Conservation (phyloP, 495 filamentous ascomycete genomes). For the Antarctomyces pellizariae region DNA sequence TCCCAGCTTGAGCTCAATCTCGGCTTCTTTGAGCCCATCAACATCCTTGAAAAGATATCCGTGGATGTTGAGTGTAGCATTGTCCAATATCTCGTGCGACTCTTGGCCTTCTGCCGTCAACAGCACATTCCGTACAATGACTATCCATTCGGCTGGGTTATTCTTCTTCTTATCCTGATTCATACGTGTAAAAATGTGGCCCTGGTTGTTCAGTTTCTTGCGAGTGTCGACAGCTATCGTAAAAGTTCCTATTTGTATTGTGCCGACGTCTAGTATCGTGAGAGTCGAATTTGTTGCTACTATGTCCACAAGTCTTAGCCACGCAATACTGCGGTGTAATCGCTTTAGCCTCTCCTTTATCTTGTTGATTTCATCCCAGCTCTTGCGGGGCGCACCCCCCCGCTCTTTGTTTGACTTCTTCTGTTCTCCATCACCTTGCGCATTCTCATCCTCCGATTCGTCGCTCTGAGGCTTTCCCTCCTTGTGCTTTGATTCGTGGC, state of each 20-base stretch:
- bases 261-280: constrained; percentile 55
- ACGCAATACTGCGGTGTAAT: constrained; percentile 66
- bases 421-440: constrained; percentile 8
- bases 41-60: constrained; percentile 74
- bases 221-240: constrained; percentile 77
- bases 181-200: constrained; percentile 65
- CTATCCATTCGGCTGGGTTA: constrained; percentile 82
- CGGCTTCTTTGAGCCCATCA: constrained; percentile 73
- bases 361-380: constrained; percentile 51
- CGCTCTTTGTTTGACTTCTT: constrained; percentile 5
- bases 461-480: constrained; percentile 5
- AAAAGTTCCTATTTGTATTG: constrained; percentile 60
- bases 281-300: constrained; percentile 60
- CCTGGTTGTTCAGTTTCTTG: constrained; percentile 73
- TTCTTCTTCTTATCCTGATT: constrained; percentile 46
- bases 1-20: constrained; percentile 75
- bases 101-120: constrained; percentile 72
- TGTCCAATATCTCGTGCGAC: constrained; percentile 73
- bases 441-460: constrained; percentile 9
- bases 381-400: constrained; percentile 17
- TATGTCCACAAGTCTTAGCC: constrained; percentile 76
- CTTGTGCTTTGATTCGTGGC: constrained; percentile 5
- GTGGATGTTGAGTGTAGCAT: constrained; percentile 70
- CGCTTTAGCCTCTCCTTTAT: constrained; percentile 69
- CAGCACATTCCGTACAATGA: constrained; percentile 61